A percentile compares a stretch with the other conserved stretches of the same genome.
These are phyloP conservation scores for Backusella macrospora DNA, from an alignment of 192 early-diverging fungal species.

Conservation along the genomic window DNA sequence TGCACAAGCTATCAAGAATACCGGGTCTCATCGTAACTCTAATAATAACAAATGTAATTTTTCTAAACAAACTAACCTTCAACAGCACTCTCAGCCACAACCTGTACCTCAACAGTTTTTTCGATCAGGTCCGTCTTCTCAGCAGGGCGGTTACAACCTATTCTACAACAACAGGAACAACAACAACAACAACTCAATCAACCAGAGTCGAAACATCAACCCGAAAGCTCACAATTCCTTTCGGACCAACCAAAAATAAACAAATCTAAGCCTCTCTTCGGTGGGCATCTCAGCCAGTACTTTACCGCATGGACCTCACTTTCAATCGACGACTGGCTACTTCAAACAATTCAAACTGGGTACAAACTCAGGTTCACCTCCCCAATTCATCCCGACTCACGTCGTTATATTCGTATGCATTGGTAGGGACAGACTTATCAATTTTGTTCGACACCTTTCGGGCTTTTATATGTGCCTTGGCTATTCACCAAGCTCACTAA, in stretches of 20 bases:
- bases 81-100: too few relatives aligned
- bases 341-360: background rate
- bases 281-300: background rate
- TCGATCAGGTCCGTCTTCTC: slow-evolving; percentile 24
- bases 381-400: background rate
- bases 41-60: background rate
- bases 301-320: background rate
- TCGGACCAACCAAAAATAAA: background rate
- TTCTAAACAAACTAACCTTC: background rate
- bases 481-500: background rate
- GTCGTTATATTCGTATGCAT: background rate
- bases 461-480: background rate
- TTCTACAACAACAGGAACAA: background rate
- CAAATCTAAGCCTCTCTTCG: background rate
- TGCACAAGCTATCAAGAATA: background rate
- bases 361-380: background rate
- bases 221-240: background rate
- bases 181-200: background rate
- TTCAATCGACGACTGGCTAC: too few relatives aligned
- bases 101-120: too few relatives aligned
- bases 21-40: too few relatives aligned
- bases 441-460: background rate
- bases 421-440: background rate
- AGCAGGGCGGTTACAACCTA: slow-evolving; percentile 17
- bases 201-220: too few relatives aligned